phyloP scores from a whole-genome alignment of 78 protist species.

The Emiliania huxleyi region DNA sequence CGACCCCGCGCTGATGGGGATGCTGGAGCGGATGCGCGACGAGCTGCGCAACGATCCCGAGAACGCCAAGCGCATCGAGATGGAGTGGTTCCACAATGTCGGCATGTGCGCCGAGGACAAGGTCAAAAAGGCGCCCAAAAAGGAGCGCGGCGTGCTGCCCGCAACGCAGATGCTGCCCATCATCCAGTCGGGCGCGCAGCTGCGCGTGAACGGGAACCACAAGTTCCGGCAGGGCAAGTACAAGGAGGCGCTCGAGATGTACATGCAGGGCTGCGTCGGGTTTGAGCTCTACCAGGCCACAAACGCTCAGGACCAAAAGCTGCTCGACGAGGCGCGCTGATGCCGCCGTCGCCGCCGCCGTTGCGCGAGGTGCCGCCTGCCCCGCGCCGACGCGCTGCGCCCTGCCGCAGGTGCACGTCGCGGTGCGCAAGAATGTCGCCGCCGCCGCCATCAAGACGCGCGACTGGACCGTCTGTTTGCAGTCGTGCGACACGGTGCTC shows the following conservation, averaged over 20 bases:
- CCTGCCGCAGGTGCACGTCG: neutral
- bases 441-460: slow-evolving; percentile 11
- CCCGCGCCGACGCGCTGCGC: too few species aligned
- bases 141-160: slow-evolving; percentile 5
- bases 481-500: neutral
- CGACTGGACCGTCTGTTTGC: neutral
- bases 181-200: slow-evolving; percentile 1
- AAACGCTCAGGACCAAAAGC: neutral
- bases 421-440: neutral
- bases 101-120: neutral
- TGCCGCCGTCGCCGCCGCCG: too few species aligned
- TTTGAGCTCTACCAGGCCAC: neutral
- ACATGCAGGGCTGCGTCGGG: slow-evolving; percentile 15
- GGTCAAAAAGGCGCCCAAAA: neutral
- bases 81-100: neutral
- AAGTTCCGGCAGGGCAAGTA: slow-evolving; percentile 1
- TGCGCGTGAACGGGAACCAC: slow-evolving; percentile 2
- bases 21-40: neutral
- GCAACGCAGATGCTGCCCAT: slow-evolving; percentile 25
- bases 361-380: too few species aligned
- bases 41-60: slow-evolving; percentile 13
- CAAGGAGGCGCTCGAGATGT: neutral
- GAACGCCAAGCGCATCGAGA: neutral
- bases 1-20: neutral
- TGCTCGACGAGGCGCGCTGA: neutral